Base-by-base conservation (phyloP, 1,139 yeast genomes). In the Pneumocystis canis region DNA sequence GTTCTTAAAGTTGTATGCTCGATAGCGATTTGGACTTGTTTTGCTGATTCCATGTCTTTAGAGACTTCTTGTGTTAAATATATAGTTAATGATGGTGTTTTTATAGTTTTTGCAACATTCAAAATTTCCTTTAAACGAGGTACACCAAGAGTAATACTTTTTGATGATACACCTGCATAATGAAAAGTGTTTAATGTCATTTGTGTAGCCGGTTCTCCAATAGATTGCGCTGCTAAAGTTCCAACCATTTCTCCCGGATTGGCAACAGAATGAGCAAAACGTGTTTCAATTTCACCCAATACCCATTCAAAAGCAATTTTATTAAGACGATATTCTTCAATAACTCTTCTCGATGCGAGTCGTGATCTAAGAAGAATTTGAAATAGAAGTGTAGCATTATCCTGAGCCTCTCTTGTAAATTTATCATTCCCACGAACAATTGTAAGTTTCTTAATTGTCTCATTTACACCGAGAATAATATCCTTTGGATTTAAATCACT, bases 201-300 rank as follows among this genome's bases (percentile, higher is more conserved):
- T 77, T 92, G 99, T 33, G 99, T 92, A 33, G 98, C 98, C 62
- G 99, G 99, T 75, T 92, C 99, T 79, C 99, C 99, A 78, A 92
- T 92, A 60, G 97, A 89, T 78, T 92, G 99, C 1, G 99, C 98
- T 63, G 98, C 99, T 72, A 92, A 83, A 63, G 92, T 97, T 79
- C 99, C 99, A 65, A 94, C 98, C 98, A 92, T 92, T 75, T 92
- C 98, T 80, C 99, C 99, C 11, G 99, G 97, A 69, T 94, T 94
- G 61, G 90, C 98, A 71, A 89, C 79, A 3, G 97, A 85, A 75
- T 87, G 87, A 69, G 88, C 90, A 77, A 90, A 94, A 74, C 90
- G 97, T 32, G 92, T 82, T 72, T 89, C 96, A 69, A 94, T 82
- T 73, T 92, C 96, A 72, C 96, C 97, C 67, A 89, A 70, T 58